phyloP scores from a whole-genome alignment of 305 asterid species.

The Plantago lanceolata region DNA sequence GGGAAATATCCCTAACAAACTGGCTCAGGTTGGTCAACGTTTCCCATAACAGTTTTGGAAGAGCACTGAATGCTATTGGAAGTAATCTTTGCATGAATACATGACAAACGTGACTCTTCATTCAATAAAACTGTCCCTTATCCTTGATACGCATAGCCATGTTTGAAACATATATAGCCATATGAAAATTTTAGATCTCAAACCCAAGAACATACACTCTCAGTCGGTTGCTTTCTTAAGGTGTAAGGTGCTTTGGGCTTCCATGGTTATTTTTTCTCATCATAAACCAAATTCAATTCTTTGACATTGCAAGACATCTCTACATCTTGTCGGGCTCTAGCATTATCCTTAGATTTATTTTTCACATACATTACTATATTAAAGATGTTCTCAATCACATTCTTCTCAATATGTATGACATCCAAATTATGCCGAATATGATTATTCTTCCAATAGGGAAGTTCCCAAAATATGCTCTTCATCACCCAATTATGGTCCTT shows the following conservation, averaged over 20 bases:
- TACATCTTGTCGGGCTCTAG: background rate
- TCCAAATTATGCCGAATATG: background rate
- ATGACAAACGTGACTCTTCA: conserved; percentile 5
- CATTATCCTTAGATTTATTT: conserved; percentile 2
- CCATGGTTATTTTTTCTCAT: background rate
- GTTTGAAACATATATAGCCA: conserved; percentile 7
- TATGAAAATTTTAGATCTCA: background rate
- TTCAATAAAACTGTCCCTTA: background rate
- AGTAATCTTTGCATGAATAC: conserved; percentile 1
- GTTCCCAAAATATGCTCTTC: background rate
- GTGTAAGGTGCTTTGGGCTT: conserved; percentile 2
- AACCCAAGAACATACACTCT: background rate
- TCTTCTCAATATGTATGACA: no score
- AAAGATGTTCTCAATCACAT: background rate
- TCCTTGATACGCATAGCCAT: background rate
- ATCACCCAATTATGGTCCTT: background rate
- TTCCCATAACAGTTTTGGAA: background rate
- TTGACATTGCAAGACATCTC: background rate
- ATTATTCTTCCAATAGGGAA: background rate
- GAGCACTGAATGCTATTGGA: background rate
- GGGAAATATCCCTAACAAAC: background rate
- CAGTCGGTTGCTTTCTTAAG: background rate
- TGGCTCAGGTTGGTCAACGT: background rate
- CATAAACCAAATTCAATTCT: background rate
- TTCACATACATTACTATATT: background rate